phyloP scores from a whole-genome alignment of 345 rosid genomes.

The Euphorbia tirucalli region DNA sequence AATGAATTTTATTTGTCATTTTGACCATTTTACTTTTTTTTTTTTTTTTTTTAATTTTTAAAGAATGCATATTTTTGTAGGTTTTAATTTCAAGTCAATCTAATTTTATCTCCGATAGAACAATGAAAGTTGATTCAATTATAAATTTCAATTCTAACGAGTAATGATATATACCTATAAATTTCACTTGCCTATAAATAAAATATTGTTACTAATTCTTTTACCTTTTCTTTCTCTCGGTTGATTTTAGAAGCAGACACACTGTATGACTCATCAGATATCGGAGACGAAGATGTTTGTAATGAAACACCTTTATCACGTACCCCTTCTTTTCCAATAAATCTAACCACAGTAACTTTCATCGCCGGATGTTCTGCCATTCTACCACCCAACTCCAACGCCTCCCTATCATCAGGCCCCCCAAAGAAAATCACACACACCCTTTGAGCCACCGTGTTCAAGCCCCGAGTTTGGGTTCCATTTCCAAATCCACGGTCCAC shows the following conservation, averaged over 20 bases:
- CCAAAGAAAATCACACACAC: slow-evolving; percentile 71
- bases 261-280: slow-evolving; percentile 39
- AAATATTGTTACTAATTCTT: too few relatives aligned
- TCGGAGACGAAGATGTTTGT: slow-evolving; percentile 42
- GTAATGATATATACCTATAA: too few relatives aligned
- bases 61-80: too few relatives aligned
- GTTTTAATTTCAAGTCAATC: too few relatives aligned
- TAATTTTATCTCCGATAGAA: too few relatives aligned
- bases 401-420: slow-evolving; percentile 82
- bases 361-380: slow-evolving; percentile 75
- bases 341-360: slow-evolving; percentile 50
- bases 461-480: slow-evolving; percentile 28
- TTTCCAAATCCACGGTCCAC: slow-evolving; percentile 79
- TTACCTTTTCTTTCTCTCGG: slow-evolving; percentile 48
- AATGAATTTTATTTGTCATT: too few relatives aligned
- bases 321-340: slow-evolving; percentile 33
- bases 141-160: too few relatives aligned
- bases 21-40: too few relatives aligned
- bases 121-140: too few relatives aligned
- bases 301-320: slow-evolving; percentile 32
- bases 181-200: too few relatives aligned
- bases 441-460: slow-evolving; percentile 29
- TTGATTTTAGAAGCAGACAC: slow-evolving; percentile 52
- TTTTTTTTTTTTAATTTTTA: too few relatives aligned
- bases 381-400: slow-evolving; percentile 63